A percentile compares a stretch with the other conserved stretches of the same genome.
Conservation (phyloP, 78 protist genomes). For the Isochrysis galbana region DNA sequence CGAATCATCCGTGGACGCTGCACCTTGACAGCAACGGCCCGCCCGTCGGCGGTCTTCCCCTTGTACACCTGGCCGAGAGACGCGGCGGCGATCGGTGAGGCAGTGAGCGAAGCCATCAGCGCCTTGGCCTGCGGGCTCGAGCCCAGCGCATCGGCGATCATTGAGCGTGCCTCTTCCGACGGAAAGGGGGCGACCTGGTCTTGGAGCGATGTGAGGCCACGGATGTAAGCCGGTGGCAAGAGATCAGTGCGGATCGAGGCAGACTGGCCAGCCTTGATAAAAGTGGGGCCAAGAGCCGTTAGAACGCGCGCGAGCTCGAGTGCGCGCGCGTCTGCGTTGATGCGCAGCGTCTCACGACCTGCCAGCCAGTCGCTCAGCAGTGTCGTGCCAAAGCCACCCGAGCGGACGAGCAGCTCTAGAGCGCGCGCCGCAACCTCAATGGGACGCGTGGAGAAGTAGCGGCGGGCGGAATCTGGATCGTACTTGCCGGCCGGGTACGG, state of each 20-base stretch:
- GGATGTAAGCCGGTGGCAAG: neutral
- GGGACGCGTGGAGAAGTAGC: neutral
- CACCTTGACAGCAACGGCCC: constrained; percentile 11
- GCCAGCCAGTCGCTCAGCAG: neutral
- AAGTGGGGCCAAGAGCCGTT: constrained; percentile 22
- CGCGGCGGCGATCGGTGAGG: constrained; percentile 31
- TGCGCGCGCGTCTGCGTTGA: neutral
- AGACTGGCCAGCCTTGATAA: constrained; percentile 45
- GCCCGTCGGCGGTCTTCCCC: neutral
- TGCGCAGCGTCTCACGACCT: neutral
- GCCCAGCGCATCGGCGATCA: constrained; percentile 30
- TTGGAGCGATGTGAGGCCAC: neutral
- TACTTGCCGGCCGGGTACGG: constrained; percentile 26
- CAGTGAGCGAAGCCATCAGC: neutral
- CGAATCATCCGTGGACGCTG: constrained; percentile 12
- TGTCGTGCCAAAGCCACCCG: neutral
- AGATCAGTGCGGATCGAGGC: constrained; percentile 20
- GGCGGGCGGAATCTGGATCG: neutral
- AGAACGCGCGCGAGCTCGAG: neutral
- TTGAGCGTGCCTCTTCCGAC: neutral
- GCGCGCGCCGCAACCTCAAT: neutral
- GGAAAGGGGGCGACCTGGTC: constrained; percentile 23
- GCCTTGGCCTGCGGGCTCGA: neutral
- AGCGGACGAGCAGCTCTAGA: neutral
- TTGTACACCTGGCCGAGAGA: constrained; percentile 24